These are phyloP conservation scores for Hypoxylon perforatum DNA, from an alignment of 495 filamentous ascomycete species.

Conservation along the genomic window DNA sequence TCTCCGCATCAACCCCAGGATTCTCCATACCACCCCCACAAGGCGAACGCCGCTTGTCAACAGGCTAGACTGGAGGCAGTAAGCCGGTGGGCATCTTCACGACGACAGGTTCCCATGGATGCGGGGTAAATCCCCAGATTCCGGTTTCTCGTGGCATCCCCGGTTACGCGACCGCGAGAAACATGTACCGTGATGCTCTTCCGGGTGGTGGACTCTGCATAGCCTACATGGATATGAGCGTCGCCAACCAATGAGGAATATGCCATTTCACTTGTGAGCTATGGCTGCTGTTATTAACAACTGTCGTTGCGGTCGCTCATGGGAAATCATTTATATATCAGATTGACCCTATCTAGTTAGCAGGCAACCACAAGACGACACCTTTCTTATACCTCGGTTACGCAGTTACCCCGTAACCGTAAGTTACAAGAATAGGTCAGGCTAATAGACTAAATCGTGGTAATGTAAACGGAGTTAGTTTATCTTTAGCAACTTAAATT, in stretches of 20 bases:
- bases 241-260: neutral
- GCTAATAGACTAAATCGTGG: no score
- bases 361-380: no score
- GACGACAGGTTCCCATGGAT: neutral
- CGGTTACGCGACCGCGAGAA: neutral
- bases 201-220: neutral
- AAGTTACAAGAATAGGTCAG: no score
- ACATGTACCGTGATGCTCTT: slow-evolving; percentile 8
- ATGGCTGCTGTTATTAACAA: no score
- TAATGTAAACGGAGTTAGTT: no score
- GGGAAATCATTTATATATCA: no score
- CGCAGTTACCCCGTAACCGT: no score
- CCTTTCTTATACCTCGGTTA: no score
- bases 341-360: no score
- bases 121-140: slow-evolving; percentile 31
- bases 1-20: slow-evolving; percentile 27
- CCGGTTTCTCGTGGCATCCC: neutral
- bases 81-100: neutral
- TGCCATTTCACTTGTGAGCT: neutral
- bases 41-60: slow-evolving; percentile 1
- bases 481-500: no score
- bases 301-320: no score
- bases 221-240: neutral
- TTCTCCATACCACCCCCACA: slow-evolving; percentile 24
- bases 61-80: slow-evolving; percentile 12